phyloP scores from a whole-genome alignment of 495 filamentous ascomycete genomes.

The Chaetomium tenue region DNA sequence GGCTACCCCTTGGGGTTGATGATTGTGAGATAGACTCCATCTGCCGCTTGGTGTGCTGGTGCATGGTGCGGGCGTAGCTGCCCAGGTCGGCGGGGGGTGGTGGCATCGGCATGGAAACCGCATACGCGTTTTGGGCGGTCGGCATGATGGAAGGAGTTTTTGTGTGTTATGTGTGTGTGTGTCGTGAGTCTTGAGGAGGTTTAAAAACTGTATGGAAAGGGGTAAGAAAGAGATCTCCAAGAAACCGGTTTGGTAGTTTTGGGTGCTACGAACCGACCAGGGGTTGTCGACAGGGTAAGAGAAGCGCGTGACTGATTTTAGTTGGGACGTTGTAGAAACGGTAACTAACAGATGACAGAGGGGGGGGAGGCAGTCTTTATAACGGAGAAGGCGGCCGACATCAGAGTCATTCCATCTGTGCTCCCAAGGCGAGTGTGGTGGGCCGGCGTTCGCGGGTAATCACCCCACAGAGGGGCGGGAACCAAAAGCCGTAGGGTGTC shows the following conservation, averaged over 20 bases:
- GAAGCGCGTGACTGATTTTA: constrained; percentile 15
- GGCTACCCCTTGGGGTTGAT: constrained; percentile 20
- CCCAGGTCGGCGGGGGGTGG: constrained; percentile 46
- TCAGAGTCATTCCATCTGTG: not conserved
- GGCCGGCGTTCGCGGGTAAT: not conserved
- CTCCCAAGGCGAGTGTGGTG: constrained; percentile 25
- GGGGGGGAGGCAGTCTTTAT: constrained; percentile 29
- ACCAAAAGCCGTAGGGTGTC: not conserved
- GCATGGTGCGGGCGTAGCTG: constrained; percentile 49
- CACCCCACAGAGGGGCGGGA: constrained; percentile 3
- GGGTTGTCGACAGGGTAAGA: constrained; percentile 18
- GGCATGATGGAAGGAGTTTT: constrained; percentile 36
- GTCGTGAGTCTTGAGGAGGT: too few relatives aligned
- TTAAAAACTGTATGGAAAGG: not conserved
- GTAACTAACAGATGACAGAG: constrained; percentile 1
- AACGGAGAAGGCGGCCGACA: constrained; percentile 22
- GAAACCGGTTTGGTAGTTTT: constrained; percentile 4
- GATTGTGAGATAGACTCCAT: constrained; percentile 45
- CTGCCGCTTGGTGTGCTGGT: constrained; percentile 52
- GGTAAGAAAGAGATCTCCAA: not conserved
- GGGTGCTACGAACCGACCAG: constrained; percentile 14
- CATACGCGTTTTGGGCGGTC: constrained; percentile 29
- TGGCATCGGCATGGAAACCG: constrained; percentile 35
- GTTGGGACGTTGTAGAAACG: constrained; percentile 6
- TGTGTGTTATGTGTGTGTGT: constrained; percentile 1